Evolutionary conservation across 305 asterid genomes (phyloP).

Genomic region (Fraxinus velutina): DNA sequence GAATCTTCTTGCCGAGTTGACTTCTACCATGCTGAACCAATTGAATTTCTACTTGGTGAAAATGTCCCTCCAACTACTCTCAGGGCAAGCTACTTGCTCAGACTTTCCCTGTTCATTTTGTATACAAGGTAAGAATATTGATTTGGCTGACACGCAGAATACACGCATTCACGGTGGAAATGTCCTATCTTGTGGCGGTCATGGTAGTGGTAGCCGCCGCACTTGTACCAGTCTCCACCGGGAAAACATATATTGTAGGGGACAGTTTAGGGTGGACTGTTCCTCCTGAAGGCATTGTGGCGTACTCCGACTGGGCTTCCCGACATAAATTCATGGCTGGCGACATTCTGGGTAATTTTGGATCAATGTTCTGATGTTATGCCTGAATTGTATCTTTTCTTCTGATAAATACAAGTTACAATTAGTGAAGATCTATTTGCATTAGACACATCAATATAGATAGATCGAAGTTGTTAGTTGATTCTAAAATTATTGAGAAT

Average conservation of each 20-base stretch:
- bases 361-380: neutral
- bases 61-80: neutral
- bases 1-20: too few species aligned
- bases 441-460: neutral
- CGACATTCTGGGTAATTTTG: neutral
- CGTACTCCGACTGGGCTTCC: conserved; percentile 1
- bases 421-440: neutral
- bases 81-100: neutral
- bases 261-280: neutral
- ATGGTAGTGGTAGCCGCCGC: neutral
- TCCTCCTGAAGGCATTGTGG: neutral
- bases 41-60: neutral
- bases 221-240: neutral
- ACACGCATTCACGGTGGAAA: neutral
- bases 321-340: neutral
- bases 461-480: neutral
- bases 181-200: neutral
- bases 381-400: neutral
- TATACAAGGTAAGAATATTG: neutral
- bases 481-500: neutral
- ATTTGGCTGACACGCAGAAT: neutral
- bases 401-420: neutral
- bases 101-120: neutral
- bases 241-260: neutral
- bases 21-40: too few species aligned